Conservation (phyloP, 2,329 filamentous ascomycete genomes). For the Cladobotryum protrusum region DNA sequence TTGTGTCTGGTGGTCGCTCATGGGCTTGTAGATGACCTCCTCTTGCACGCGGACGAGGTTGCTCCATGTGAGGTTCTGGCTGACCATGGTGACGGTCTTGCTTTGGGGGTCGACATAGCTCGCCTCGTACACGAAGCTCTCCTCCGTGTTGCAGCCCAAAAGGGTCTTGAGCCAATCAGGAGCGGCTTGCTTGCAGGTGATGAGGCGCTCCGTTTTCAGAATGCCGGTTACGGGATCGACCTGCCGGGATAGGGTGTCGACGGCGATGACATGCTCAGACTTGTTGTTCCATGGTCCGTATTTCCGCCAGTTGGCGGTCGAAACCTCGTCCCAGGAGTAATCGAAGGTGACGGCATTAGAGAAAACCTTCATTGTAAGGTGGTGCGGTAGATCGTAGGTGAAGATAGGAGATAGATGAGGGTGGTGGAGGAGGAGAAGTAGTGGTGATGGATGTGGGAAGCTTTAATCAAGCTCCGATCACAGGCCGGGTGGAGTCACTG, state of each 20-base stretch:
- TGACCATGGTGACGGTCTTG: conserved; percentile 94
- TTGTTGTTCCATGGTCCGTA: conserved; percentile 99
- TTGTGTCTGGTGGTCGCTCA: conserved; percentile 55
- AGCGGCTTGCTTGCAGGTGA: conserved; percentile 56
- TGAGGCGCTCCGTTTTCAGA: conserved; percentile 56
- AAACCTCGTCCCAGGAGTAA: conserved; percentile 99
- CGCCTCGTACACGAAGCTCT: conserved; percentile 87
- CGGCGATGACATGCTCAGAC: conserved; percentile 91
- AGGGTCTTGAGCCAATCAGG: conserved; percentile 77
- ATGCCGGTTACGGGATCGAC: conserved; percentile 53
- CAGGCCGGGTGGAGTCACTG: conserved; percentile 8
- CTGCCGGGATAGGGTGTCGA: conserved; percentile 77
- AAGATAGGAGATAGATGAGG: background rate
- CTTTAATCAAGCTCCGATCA: conserved; percentile 11
- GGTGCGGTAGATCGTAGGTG: background rate
- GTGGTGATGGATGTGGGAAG: conserved; percentile 7
- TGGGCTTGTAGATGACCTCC: conserved; percentile 78
- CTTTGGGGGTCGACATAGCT: conserved; percentile 82
- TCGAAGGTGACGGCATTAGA: conserved; percentile 83
- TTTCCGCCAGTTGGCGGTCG: conserved; percentile 95
- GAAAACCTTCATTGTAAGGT: conserved; percentile 80
- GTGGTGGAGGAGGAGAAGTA: background rate
- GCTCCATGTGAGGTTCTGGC: conserved; percentile 86
- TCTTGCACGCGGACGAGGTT: conserved; percentile 90
- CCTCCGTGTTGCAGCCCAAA: conserved; percentile 66